Base-by-base conservation (phyloP, 1,284 basidiomycete species). In the Trichosporon sp. region DNA sequence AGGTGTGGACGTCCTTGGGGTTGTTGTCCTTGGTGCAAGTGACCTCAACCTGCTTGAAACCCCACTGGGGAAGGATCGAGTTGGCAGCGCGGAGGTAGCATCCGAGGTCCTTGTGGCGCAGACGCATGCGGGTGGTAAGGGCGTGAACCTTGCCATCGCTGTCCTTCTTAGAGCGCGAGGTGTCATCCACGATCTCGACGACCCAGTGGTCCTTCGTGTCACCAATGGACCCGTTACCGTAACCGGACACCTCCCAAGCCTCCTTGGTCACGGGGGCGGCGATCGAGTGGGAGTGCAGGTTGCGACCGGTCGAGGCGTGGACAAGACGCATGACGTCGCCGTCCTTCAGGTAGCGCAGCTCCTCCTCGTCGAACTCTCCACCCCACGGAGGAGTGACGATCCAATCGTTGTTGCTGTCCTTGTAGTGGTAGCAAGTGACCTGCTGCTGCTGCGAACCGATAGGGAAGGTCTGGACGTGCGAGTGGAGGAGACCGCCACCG, bases 401-500 rank as follows among this genome's bases (percentile, higher is more conserved):
- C 91, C 94, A 99, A 68, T 98, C 89, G 85, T 99, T 99, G 88
- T 99, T 99, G 71, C 91, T 90, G 84, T 99, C 96, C 85, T 96
- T 97, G 89, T 99, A 98, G 86, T 99, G 96, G 84, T 99, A 99
- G 85, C 96, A 99, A 0, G 96, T 99, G 11, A 99, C 91, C 84
- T 99, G 97, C 80, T 98, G 96, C 82, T 99, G 96, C 71, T 87
- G 86, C 0, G 94, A 97, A n/a, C 96, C 96, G 16, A 90, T 87
- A 0, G 97, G 97, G 82, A 91, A 98, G 0, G 92, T 91, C 82
- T 98, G 96, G 21, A 96, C 88, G 84, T 99, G 97, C 12, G 96
- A 98, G 83, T 99, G 97, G 1, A 99, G 87, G 3, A 99, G 87
- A 54, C 97, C 96, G 69, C 96, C 96, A 38, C 96, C 97, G 87